phyloP scores from a whole-genome alignment of 2,329 filamentous ascomycete species.

The Aspergillus tanneri region DNA sequence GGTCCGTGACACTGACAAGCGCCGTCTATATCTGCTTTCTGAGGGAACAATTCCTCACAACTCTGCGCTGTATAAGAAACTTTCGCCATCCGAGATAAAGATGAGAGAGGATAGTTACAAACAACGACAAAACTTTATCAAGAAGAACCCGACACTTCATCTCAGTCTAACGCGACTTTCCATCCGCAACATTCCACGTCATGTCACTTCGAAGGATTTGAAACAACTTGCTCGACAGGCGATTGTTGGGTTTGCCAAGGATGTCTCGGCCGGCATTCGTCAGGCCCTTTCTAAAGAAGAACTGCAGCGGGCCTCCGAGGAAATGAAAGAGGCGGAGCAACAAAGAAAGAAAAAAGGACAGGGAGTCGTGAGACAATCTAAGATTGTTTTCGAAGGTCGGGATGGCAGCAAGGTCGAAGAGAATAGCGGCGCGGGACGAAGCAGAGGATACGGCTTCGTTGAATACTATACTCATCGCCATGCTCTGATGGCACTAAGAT shows the following conservation, averaged over 20 bases:
- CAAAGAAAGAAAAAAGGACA: conserved; percentile 78
- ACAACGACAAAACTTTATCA: conserved; percentile 86
- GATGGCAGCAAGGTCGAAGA: conserved; percentile 83
- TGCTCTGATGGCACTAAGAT: conserved; percentile 90
- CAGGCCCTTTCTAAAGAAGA: conserved; percentile 87
- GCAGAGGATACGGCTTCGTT: conserved; percentile 93
- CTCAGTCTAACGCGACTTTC: conserved; percentile 87
- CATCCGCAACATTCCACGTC: conserved; percentile 83
- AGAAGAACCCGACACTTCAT: conserved; percentile 85
- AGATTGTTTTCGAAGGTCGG: conserved; percentile 86
- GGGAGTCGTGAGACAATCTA: conserved; percentile 86
- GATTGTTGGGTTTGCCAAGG: conserved; percentile 89
- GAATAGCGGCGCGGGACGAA: conserved; percentile 72
- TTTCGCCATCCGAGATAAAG: conserved; percentile 76
- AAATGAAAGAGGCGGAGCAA: conserved; percentile 77
- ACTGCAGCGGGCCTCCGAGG: conserved; percentile 71
- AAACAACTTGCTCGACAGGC: conserved; percentile 88
- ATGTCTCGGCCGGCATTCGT: conserved; percentile 76
- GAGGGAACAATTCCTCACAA: conserved; percentile 81
- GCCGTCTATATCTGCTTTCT: conserved; percentile 79
- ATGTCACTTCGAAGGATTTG: conserved; percentile 78
- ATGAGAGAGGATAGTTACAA: conserved; percentile 84
- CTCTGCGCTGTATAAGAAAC: conserved; percentile 71
- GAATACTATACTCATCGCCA: conserved; percentile 93
- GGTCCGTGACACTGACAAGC: conserved; percentile 78